Base-by-base conservation (phyloP, 148 eudicot genomes). In the Chenopodium quinoa region DNA sequence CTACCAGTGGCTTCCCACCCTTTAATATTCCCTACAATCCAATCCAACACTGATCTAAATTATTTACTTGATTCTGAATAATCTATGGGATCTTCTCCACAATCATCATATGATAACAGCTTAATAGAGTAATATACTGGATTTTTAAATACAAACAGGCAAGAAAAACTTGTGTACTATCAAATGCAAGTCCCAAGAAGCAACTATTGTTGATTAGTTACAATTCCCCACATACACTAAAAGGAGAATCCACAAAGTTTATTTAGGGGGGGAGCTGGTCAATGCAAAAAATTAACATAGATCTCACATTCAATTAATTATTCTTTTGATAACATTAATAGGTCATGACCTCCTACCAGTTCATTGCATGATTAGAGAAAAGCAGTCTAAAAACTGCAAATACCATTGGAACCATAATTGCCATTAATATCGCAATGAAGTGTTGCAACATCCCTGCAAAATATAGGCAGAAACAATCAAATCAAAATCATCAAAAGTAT, bases 381-480 rank as follows among this genome's bases (percentile, higher is more conserved):
- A 92, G 84, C 87, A 94, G 81, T 88, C 97, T 85, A 73, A 90
- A 58, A 79, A 90, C 80, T 73, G 97, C 85, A 86, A 91, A 94
- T 69, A 84, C 77, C 25, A 89, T 80, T 22, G 99, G 98, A 72
- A 92, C 75, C 58, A 91, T 52, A 80, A 89, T 67, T 58, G 90
- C 98, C 78, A 94, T 88, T 82, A 91, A 67, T 78, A 92, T 84
- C 19, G 92, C 93, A 58, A 80, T 52, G 79, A 88, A 81, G 83
- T 94, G 97, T 80, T 84, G 84, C 82, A 90, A 84, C 82, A 89
- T 71, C 80, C 98, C 99, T 96, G 92, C 83, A 88, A 76, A 81
- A 80, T 82, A 60, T 76, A 83, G 56, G 58, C 69, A 72, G 27
- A 46, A 71, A 71, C 48, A 66, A 20, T 70, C 75, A 82, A 66